Percentiles rank a stretch among this genome's conserved stretches.
These are phyloP conservation scores for Inga oerstediana DNA, from an alignment of 306 rosid species.

Conservation along the genomic window DNA sequence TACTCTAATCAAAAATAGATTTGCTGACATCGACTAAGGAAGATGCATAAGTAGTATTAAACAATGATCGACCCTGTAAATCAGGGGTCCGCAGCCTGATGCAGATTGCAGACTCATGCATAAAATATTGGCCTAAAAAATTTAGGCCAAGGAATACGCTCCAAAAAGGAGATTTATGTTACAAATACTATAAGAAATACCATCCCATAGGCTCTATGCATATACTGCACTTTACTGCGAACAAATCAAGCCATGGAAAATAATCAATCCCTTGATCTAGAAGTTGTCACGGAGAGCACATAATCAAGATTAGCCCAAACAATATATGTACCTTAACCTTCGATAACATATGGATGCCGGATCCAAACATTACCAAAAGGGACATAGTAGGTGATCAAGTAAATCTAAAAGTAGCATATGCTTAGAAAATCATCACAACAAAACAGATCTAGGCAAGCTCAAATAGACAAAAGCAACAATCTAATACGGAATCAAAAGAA, in stretches of 20 bases:
- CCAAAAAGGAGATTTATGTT: neutral
- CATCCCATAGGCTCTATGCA: neutral
- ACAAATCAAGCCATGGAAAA: neutral
- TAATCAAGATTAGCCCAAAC: neutral
- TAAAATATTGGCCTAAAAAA: neutral
- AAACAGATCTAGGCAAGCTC: neutral
- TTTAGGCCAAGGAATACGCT: neutral
- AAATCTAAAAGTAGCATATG: neutral
- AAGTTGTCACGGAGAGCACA: neutral
- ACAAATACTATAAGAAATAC: neutral
- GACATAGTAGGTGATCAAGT: neutral
- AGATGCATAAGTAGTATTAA: neutral
- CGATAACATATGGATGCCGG: neutral
- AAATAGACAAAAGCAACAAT: neutral
- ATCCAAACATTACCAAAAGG: slow-evolving; percentile 6
- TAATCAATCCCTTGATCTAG: neutral
- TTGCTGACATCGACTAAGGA: neutral
- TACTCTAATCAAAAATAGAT: neutral
- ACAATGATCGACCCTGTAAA: neutral
- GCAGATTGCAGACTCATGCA: neutral
- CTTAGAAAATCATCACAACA: neutral
- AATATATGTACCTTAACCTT: neutral
- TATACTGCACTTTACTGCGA: neutral
- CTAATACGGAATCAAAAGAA: neutral
- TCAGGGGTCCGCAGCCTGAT: neutral